Base-by-base conservation (phyloP, 257 asterid species). In the Solanum pinnatisectum region DNA sequence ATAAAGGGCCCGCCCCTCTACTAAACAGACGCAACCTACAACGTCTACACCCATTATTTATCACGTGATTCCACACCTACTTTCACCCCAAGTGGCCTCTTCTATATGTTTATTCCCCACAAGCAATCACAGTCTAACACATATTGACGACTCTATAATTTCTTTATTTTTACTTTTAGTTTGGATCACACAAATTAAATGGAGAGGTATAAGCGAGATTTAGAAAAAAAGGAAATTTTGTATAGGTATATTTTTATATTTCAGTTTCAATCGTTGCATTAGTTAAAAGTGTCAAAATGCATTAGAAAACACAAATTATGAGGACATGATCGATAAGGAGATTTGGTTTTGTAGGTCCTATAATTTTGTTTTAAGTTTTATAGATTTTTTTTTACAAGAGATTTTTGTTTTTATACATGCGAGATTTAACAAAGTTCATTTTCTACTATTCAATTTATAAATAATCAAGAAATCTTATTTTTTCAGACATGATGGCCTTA, bases 21-120 rank as follows among this genome's bases (percentile, higher is more conserved):
- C 56, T 15, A 46, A 49, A 49, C 59, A 49, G 22, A 49, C 59
- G 12, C 63, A 52, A 52, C 63, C 23, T 2, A 56, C 14, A 4
- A 13, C 35, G 8, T 20, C 16, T 56, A 5, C 82, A 20, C 56
- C 25, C 83, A 76, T 23, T 37, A 42, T 78, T 78, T 40, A 7
- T 78, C 93, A 90, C 93, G 93, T 91, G 93, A 92, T 3, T 33
- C 56, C 56, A 2, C 63, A 18, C 63, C 5, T 25, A 36, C 7
- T 7, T 70, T 20, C 71, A 35, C 1, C 2, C 81, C 85, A 90
- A 85, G 87, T 88, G 72, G 81, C 86, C 8, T 46, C 63, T 18
- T 59, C 4, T 35, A 46, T 36, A 13, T 39, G 71, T 12, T 56
- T 22, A 42, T 20, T 33, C 2, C 25, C 85, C 49, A 35, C 23